Percentiles rank a stretch among this genome's conserved stretches.
Conservation (phyloP, 768 basidiomycete genomes). For the Mycena epipterygia region DNA sequence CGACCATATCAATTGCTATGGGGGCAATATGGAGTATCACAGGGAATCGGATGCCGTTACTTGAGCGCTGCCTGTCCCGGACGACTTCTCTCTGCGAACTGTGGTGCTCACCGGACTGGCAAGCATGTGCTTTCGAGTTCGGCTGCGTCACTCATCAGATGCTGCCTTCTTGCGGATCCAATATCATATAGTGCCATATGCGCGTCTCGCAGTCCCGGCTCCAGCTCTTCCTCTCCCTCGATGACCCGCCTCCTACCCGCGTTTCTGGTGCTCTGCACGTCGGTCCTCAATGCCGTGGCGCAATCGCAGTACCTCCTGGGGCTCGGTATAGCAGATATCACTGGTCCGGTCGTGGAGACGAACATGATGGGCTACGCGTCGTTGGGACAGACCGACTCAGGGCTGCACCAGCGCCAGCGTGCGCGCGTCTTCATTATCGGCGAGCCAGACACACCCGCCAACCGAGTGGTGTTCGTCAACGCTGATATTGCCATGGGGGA, state of each 20-base stretch:
- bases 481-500: slow-evolving; percentile 91
- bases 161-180: background rate
- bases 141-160: slow-evolving; percentile 19
- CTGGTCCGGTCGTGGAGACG: slow-evolving; percentile 82
- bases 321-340: slow-evolving; percentile 73
- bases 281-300: slow-evolving; percentile 37
- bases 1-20: too few relatives aligned
- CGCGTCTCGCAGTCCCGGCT: background rate
- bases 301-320: slow-evolving; percentile 68
- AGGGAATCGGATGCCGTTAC: too few relatives aligned
- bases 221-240: background rate
- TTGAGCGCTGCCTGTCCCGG: too few relatives aligned
- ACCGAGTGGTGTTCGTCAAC: slow-evolving; percentile 82
- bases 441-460: slow-evolving; percentile 65
- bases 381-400: slow-evolving; percentile 75
- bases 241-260: slow-evolving; percentile 32
- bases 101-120: background rate
- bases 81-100: too few relatives aligned
- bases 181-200: slow-evolving; percentile 25
- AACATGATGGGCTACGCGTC: slow-evolving; percentile 89
- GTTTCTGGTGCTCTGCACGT: slow-evolving; percentile 27
- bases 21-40: too few relatives aligned
- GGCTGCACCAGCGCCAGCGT: slow-evolving; percentile 84
- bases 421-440: slow-evolving; percentile 84
- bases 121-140: slow-evolving; percentile 6